Evolutionary conservation across 768 basidiomycete genomes (phyloP), one percentile per base, ranked within the genome.

Genomic region (Suillus bovinus): DNA sequence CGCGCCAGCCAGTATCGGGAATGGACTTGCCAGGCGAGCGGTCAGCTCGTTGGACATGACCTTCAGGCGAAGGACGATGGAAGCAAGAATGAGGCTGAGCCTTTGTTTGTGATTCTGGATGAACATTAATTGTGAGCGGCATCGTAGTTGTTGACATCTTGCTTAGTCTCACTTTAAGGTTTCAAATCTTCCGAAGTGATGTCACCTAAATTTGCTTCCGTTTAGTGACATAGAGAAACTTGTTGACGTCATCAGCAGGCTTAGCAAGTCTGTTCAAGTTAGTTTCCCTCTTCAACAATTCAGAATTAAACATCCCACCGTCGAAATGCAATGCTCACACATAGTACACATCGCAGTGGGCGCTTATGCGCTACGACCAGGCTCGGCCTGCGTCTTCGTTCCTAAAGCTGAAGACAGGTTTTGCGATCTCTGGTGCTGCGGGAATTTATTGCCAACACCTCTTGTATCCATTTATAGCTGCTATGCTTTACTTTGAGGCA

Each of bases 391-490:
- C 5, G 74, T 88, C 22, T 88, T 87, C 62, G 85, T 91, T 5
- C 90, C 89, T 2, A 82, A 80, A 62, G 79, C 85, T 44, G 83
- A 83, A 57, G 89, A 91, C 54, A 86, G 75, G 65, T 89, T 78
- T 68, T 92, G 84, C 65, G 89, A 92, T 69, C 73, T 91, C 83
- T 31, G 90, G 90, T 22, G 79, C 86, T 0, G 52, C 84, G 4
- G 90, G 90, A n/a, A n/a, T 4, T 92, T 88, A 77, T 71, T 90
- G 16, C 80, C 86, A 1, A 82, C 86, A 1, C 83, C 85, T 6
- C 75, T 82, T 33, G n/a, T n/a, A n/a, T n/a, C n/a, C n/a, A n/a
- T n/a, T n/a, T n/a, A n/a, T n/a, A n/a, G 77, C 24, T 86, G 88
- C 66, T 27, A 29, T 1, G 27, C 27, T 29, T 17, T 8, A 82